Evolutionary conservation across 805 yeast genomes (phyloP), one percentile per base, ranked within the genome.

Genomic region (Teunomyces lycoperdinae): DNA sequence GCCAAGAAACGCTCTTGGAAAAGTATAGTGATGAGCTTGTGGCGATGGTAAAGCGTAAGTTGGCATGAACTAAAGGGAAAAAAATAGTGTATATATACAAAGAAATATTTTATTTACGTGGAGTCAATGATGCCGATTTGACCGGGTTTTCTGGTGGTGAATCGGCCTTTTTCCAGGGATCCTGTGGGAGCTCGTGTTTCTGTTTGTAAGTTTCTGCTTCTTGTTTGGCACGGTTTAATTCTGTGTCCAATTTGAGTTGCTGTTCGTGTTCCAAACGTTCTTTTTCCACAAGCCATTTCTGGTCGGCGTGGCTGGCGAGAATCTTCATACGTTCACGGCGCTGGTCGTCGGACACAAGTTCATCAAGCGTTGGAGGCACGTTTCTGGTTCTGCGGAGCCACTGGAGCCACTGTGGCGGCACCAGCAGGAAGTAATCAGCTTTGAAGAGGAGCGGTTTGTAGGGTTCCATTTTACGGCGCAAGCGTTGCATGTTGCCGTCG

Each of bases 391-490:
- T 71, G 45, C 92, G 66, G 16, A 89, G 73, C 96, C 96, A 88
- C 61, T 85, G 91, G 33, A 79, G 70, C 95, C 96, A 88, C 57
- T 82, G 89, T 11, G 89, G 80, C 13, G 83, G 83, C 2, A 76
- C 80, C 13, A 81, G 79, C 5, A 72, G 62, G 53, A 80, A 81
- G 53, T 84, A 84, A 51, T 84, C 86, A 5, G 77, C 79, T 40
- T 79, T 73, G 58, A 77, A 78, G 4, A 72, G 61, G 47, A 73
- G 71, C 39, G 73, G 70, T 33, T 68, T 64, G 35, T 66, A 61
- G 9, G 89, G 87, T 48, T 84, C 82, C 46, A 84, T 75, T 46
- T 85, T 80, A 40, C 96, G 65, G 43, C 96, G 68, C 49, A 84
- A 72, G 49, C 83, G 64, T 24, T 64, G 68, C 55, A 80, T 72